phyloP scores from a whole-genome alignment of 2,329 filamentous ascomycete genomes.

The Colletotrichum lini region DNA sequence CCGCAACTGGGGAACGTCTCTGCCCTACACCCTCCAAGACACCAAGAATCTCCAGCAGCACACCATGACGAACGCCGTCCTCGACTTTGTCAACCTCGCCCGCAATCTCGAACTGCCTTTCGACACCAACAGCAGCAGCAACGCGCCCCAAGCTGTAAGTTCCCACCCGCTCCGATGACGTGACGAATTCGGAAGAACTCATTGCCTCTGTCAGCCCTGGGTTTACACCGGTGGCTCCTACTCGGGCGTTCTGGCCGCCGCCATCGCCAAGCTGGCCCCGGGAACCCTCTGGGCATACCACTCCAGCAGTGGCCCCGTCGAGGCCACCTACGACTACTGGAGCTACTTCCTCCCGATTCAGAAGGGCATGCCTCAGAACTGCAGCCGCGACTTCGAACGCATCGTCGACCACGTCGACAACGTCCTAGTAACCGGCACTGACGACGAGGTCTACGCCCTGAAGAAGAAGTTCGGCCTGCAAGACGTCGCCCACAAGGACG shows the following conservation, averaged over 20 bases:
- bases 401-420: slow-evolving; percentile 70
- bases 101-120: slow-evolving; percentile 68
- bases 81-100: slow-evolving; percentile 69
- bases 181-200: too few species aligned
- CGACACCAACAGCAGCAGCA: slow-evolving; percentile 61
- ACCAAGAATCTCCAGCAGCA: slow-evolving; percentile 68
- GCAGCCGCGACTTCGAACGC: slow-evolving; percentile 64
- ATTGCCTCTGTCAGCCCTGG: slow-evolving; percentile 60
- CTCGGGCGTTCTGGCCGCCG: slow-evolving; percentile 68
- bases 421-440: slow-evolving; percentile 58
- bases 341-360: slow-evolving; percentile 71
- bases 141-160: slow-evolving; percentile 62
- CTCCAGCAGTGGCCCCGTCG: slow-evolving; percentile 68
- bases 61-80: slow-evolving; percentile 67
- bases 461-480: slow-evolving; percentile 67
- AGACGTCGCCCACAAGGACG: slow-evolving; percentile 62
- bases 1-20: slow-evolving; percentile 71
- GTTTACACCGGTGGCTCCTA: slow-evolving; percentile 70
- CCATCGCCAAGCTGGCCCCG: slow-evolving; percentile 66
- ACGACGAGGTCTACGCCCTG: slow-evolving; percentile 57
- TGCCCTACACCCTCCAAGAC: slow-evolving; percentile 64
- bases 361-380: slow-evolving; percentile 71
- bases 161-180: too few species aligned
- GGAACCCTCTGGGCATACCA: slow-evolving; percentile 74
- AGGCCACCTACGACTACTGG: slow-evolving; percentile 71